These are phyloP conservation scores for Oryza coarctata DNA, from an alignment of 176 grass and related monocot genomes.

Conservation along the genomic window DNA sequence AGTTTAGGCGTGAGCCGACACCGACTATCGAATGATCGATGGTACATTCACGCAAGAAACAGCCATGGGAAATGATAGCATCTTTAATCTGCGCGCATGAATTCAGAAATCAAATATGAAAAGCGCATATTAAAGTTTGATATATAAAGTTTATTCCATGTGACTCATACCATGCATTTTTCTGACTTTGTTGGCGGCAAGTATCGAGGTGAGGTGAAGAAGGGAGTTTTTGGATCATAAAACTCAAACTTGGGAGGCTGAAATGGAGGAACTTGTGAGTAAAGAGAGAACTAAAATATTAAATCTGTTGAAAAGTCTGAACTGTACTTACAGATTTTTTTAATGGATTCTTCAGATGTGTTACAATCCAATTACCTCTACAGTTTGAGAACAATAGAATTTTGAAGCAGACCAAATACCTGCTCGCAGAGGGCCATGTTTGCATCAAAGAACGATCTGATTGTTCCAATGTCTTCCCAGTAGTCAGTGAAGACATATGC, in stretches of 20 bases:
- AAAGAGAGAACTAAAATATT: background rate
- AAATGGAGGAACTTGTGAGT: background rate
- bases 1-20: slow-evolving; percentile 62
- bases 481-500: slow-evolving; percentile 75
- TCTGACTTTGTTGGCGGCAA: slow-evolving; percentile 74
- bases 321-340: background rate
- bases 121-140: background rate
- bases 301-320: background rate
- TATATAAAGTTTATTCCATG: background rate
- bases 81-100: slow-evolving; percentile 46
- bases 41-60: slow-evolving; percentile 70
- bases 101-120: background rate
- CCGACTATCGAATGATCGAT: slow-evolving; percentile 62
- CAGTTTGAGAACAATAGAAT: background rate
- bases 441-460: slow-evolving; percentile 72
- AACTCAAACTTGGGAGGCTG: slow-evolving; percentile 83
- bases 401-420: slow-evolving; percentile 28
- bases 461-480: slow-evolving; percentile 87
- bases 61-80: slow-evolving; percentile 75
- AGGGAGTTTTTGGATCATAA: slow-evolving; percentile 68
- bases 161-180: slow-evolving; percentile 48
- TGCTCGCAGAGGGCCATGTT: slow-evolving; percentile 83
- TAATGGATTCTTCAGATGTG: background rate
- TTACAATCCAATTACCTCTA: background rate
- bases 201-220: slow-evolving; percentile 76